Conservation (phyloP, 164 flowering plant genomes). For the Saururus chinensis region DNA sequence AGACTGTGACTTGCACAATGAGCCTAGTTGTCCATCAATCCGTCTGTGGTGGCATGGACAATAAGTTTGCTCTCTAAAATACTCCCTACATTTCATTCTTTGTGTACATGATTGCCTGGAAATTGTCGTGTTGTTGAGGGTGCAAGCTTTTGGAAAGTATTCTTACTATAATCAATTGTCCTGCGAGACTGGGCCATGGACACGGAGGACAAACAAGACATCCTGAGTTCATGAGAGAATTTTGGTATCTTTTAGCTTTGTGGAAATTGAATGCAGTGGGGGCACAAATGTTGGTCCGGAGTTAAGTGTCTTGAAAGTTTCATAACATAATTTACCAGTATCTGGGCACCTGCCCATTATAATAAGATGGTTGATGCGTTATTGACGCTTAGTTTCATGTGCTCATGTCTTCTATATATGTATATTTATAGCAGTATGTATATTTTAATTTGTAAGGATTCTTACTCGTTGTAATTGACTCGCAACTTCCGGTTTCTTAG, state of each 20-base stretch:
- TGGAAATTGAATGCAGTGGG: neutral
- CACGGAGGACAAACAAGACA: neutral
- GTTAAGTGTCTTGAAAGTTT: neutral
- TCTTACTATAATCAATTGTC: neutral
- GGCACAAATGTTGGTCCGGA: neutral
- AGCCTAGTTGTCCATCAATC: too few relatives aligned
- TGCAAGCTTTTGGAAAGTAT: neutral
- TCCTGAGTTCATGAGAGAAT: neutral
- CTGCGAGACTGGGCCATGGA: neutral
- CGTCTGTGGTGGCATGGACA: too few relatives aligned
- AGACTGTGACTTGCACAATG: too few relatives aligned
- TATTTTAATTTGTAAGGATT: too few relatives aligned
- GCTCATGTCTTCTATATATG: neutral
- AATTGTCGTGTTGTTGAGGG: neutral
- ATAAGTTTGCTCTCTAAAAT: neutral
- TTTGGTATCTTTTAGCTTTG: neutral
- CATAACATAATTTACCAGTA: too few relatives aligned
- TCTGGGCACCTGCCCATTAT: neutral
- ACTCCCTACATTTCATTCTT: neutral
- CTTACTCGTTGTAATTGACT: too few relatives aligned
- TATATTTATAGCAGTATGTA: too few relatives aligned
- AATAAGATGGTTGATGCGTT: neutral
- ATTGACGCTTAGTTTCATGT: neutral
- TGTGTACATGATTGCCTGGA: neutral
- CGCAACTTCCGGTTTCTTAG: too few relatives aligned